Percentiles rank a stretch among this genome's conserved stretches.
Evolutionary conservation across 345 rosid species (phyloP).

Genomic region (Arabidopsis thaliana): DNA sequence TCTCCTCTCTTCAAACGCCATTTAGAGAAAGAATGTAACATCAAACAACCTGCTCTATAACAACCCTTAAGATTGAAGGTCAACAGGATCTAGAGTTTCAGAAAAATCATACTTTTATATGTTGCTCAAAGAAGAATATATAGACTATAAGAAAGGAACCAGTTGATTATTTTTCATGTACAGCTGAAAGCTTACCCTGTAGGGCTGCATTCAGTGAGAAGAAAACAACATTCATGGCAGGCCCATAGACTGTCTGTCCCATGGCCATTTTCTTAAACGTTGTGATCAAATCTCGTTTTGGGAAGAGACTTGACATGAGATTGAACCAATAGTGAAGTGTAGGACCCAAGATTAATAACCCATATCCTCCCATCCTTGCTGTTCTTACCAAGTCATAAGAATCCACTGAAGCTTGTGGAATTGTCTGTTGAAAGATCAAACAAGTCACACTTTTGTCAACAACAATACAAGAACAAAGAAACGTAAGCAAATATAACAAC

Average conservation of each 20-base stretch:
- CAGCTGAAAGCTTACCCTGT: constrained; percentile 59
- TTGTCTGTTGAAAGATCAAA: constrained; percentile 52
- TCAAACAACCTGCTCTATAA: neutral
- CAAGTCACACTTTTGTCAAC: neutral
- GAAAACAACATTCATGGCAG: constrained; percentile 79
- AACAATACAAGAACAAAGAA: constrained; percentile 4
- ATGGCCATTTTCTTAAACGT: constrained; percentile 86
- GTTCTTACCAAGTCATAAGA: constrained; percentile 81
- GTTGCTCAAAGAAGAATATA: neutral
- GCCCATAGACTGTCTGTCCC: constrained; percentile 85
- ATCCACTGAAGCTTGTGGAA: constrained; percentile 52
- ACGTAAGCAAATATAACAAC: constrained; percentile 6
- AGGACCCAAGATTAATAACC: constrained; percentile 76
- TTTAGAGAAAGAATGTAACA: neutral
- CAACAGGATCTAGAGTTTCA: neutral
- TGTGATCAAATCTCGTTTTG: constrained; percentile 72
- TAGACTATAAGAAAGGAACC: neutral
- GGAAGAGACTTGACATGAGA: constrained; percentile 70
- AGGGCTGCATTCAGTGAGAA: constrained; percentile 73
- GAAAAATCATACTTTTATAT: neutral
- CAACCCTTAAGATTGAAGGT: neutral
- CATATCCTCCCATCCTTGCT: constrained; percentile 86
- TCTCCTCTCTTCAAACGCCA: neutral
- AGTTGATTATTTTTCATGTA: neutral
- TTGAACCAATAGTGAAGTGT: constrained; percentile 87